Conservation (phyloP, 129 eudicot species). For the Flaveria robusta region DNA sequence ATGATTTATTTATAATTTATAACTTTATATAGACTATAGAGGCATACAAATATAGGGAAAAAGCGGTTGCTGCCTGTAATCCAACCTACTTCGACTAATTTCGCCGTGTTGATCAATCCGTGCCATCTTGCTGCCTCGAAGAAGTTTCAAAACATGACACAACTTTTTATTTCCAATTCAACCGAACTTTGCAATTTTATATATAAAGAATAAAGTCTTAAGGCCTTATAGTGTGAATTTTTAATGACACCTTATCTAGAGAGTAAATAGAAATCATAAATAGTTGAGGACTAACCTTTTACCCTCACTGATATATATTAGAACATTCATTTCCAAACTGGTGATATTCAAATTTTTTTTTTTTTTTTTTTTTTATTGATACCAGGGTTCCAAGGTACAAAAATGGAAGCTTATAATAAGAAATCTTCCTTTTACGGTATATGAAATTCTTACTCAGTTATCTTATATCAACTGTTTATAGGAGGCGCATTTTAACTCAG, state of each 20-base stretch:
- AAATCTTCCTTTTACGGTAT: slow-evolving; percentile 90
- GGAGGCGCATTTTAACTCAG: not conserved
- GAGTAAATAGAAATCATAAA: not conserved
- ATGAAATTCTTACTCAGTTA: slow-evolving; percentile 1
- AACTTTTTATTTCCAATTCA: not conserved
- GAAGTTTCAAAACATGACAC: not conserved
- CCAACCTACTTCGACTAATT: not conserved
- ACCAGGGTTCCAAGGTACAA: slow-evolving; percentile 88
- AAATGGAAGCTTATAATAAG: slow-evolving; percentile 93
- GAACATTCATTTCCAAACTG: not conserved
- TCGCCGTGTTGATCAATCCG: not conserved
- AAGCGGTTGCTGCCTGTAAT: not conserved
- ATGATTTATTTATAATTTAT: not conserved
- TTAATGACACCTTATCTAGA: not conserved
- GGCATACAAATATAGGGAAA: not conserved
- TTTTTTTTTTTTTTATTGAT: slow-evolving; percentile 3
- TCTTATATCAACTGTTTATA: slow-evolving; percentile 5
- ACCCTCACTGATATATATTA: not conserved
- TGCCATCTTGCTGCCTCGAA: not conserved
- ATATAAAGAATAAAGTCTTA: slow-evolving; percentile 1
- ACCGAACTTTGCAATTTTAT: not conserved
- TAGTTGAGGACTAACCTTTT: not conserved
- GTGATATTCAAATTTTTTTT: slow-evolving; percentile 5
- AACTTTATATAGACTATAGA: not conserved
- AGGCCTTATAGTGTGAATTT: not conserved